Percentiles rank a stretch among this genome's conserved stretches.
These are phyloP conservation scores for Kwoniella sp. DNA, from an alignment of 768 basidiomycete species.

Conservation along the genomic window DNA sequence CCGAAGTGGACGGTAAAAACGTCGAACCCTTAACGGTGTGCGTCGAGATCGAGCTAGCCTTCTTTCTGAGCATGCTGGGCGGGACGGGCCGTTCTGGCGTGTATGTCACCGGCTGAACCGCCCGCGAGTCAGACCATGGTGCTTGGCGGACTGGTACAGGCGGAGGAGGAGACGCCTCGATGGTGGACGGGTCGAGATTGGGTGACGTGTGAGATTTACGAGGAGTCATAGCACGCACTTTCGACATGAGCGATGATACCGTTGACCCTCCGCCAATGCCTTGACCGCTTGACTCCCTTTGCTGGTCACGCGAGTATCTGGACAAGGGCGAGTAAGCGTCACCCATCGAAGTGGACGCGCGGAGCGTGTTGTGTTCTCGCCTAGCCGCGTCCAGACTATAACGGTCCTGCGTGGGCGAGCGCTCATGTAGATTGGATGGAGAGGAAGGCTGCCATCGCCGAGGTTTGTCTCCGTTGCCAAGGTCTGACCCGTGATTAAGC, in stretches of 20 bases:
- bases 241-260: constrained; percentile 15
- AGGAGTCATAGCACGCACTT: constrained; percentile 16
- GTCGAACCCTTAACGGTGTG: constrained; percentile 19
- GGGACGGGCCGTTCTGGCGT: no score
- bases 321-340: constrained; percentile 9
- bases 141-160: neutral
- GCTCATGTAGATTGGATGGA: neutral
- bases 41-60: constrained; percentile 20
- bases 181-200: constrained; percentile 7
- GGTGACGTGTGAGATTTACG: neutral
- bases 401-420: constrained; percentile 8
- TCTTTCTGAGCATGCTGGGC: constrained; percentile 25
- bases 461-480: constrained; percentile 9
- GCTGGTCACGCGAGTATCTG: constrained; percentile 5
- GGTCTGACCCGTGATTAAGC: constrained; percentile 1
- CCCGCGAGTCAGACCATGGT: no score
- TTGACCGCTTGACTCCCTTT: neutral
- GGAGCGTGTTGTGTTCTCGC: neutral
- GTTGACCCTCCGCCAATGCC: constrained; percentile 1
- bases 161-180: constrained; percentile 16
- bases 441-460: constrained; percentile 17
- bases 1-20: constrained; percentile 14
- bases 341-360: constrained; percentile 14
- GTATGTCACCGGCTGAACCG: no score
- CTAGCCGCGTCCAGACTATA: constrained; percentile 13